phyloP scores from a whole-genome alignment of 208 protist species.

The Acanthamoeba healyi region DNA sequence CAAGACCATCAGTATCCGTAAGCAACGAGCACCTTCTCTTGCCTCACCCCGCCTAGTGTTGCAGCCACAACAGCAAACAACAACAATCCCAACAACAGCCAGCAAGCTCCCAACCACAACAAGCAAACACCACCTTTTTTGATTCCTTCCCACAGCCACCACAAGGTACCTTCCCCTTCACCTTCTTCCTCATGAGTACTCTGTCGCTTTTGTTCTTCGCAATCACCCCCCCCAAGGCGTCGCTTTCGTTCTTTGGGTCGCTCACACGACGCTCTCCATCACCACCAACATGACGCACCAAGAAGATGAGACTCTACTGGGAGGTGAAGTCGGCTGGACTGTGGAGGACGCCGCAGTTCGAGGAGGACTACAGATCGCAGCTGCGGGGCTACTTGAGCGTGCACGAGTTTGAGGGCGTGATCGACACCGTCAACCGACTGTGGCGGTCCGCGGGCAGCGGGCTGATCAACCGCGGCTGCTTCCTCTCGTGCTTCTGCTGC shows the following conservation, averaged over 20 bases:
- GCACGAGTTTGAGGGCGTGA: background rate
- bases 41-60: too few species aligned
- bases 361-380: constrained; percentile 28
- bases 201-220: too few species aligned
- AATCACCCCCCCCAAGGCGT: too few species aligned
- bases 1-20: too few species aligned
- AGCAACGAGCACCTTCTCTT: too few species aligned
- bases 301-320: background rate
- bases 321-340: background rate
- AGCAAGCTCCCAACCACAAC: background rate
- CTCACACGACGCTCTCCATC: background rate
- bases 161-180: too few species aligned
- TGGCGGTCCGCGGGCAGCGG: constrained; percentile 13
- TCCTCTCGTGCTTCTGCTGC: background rate
- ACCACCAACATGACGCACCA: background rate
- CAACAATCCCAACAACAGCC: background rate
- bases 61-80: background rate
- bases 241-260: too few species aligned
- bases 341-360: constrained; percentile 17
- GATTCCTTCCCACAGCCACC: too few species aligned
- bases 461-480: background rate
- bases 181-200: too few species aligned
- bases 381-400: background rate
- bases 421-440: constrained; percentile 6
- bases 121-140: background rate